A percentile compares a stretch with the other conserved stretches of the same genome.
phyloP scores from a whole-genome alignment of 345 rosid species.

The sweet orange (Citrus sinensis) region DVS_A1.0 CM039163.1:5272001-5272500 shows the following conservation, averaged over 20 bases:
- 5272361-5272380: neutral
- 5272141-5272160: too few species aligned
- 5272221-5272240: too few species aligned
- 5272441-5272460: constrained; percentile 20
- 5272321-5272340: neutral
- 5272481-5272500: neutral
- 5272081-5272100: too few species aligned
- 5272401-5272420: neutral
- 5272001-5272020: neutral
- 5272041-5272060: neutral
- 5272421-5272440: constrained; percentile 17
- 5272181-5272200: too few species aligned
- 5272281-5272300: neutral
- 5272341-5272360: neutral
- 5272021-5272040: neutral
- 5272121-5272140: too few species aligned
- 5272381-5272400: neutral
- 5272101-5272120: too few species aligned
- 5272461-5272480: neutral
- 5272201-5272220: too few species aligned
- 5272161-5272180: too few species aligned
- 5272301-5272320: neutral
- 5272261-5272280: neutral
- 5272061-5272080: too few species aligned
- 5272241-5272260: neutral